Percentiles rank a stretch among this genome's conserved stretches.
These are phyloP conservation scores for Hypoxylon perforatum DNA, from an alignment of 495 filamentous ascomycete species.

Conservation along the genomic window DNA sequence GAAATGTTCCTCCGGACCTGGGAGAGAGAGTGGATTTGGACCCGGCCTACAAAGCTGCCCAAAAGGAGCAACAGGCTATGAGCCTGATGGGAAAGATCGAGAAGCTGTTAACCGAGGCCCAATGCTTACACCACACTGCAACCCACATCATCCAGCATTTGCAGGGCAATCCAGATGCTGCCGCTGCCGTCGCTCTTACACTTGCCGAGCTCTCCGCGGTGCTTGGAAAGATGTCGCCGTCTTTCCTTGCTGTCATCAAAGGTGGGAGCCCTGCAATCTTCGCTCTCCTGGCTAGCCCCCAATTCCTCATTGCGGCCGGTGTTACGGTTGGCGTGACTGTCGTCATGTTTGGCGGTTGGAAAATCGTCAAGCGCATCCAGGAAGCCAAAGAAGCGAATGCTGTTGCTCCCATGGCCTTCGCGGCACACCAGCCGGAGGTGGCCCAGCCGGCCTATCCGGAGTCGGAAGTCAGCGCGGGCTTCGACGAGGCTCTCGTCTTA, in stretches of 20 bases:
- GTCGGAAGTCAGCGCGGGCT: slow-evolving; percentile 44
- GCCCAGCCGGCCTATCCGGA: slow-evolving; percentile 32
- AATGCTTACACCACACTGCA: slow-evolving; percentile 88
- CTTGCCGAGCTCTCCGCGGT: slow-evolving; percentile 90
- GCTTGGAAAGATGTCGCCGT: slow-evolving; percentile 84
- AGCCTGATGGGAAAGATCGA: slow-evolving; percentile 76
- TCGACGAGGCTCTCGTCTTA: slow-evolving; percentile 63
- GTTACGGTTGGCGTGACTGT: slow-evolving; percentile 90
- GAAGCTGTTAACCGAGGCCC: slow-evolving; percentile 79
- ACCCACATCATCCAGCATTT: slow-evolving; percentile 85
- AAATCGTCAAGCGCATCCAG: slow-evolving; percentile 88
- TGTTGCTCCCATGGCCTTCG: slow-evolving; percentile 55
- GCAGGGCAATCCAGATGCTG: slow-evolving; percentile 90
- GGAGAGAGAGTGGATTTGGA: slow-evolving; percentile 55
- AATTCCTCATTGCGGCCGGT: slow-evolving; percentile 92
- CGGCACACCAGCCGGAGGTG: slow-evolving; percentile 29
- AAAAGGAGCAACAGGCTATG: slow-evolving; percentile 65
- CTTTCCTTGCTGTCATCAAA: slow-evolving; percentile 78
- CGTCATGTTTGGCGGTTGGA: slow-evolving; percentile 94
- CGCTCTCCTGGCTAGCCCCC: slow-evolving; percentile 85
- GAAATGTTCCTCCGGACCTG: slow-evolving; percentile 69
- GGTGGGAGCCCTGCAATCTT: slow-evolving; percentile 83
- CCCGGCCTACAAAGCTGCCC: slow-evolving; percentile 44
- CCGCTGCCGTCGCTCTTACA: slow-evolving; percentile 92
- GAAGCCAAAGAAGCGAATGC: slow-evolving; percentile 56